A percentile compares a stretch with the other conserved stretches of the same genome.
Conservation (phyloP, 768 basidiomycete genomes). For the Suillus plorans region DNA sequence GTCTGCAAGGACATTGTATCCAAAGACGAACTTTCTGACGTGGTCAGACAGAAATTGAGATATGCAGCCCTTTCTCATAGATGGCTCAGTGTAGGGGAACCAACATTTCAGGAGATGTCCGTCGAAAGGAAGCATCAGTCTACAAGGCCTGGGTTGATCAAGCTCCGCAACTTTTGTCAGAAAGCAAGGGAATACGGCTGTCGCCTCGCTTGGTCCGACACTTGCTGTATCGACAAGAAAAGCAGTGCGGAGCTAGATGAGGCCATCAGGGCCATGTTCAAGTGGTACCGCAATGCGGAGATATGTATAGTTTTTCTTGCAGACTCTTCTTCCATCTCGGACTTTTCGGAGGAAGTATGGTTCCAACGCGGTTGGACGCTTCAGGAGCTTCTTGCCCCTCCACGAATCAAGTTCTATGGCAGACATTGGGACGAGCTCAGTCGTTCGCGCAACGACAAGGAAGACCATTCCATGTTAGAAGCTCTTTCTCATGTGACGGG, state of each 20-base stretch:
- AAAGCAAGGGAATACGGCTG: slow-evolving; percentile 16
- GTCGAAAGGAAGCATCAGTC: neutral
- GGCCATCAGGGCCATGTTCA: slow-evolving; percentile 29
- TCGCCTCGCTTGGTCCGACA: slow-evolving; percentile 25
- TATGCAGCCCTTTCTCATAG: slow-evolving; percentile 6
- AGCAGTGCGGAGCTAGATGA: slow-evolving; percentile 31
- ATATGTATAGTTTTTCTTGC: slow-evolving; percentile 23
- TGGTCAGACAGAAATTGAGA: neutral
- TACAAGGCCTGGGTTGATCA: slow-evolving; percentile 11
- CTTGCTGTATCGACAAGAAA: slow-evolving; percentile 26
- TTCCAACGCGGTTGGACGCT: slow-evolving; percentile 18
- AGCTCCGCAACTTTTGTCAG: slow-evolving; percentile 17
- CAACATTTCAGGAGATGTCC: slow-evolving; percentile 6
- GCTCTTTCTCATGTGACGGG: slow-evolving; percentile 13
- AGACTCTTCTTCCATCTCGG: neutral
- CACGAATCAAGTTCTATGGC: slow-evolving; percentile 19
- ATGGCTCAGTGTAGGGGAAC: slow-evolving; percentile 1
- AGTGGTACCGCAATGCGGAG: slow-evolving; percentile 21
- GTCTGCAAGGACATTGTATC: neutral
- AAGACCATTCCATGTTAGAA: slow-evolving; percentile 15
- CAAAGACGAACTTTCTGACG: neutral
- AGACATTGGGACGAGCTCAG: slow-evolving; percentile 17
- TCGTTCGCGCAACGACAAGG: slow-evolving; percentile 18
- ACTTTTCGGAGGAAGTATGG: slow-evolving; percentile 21
- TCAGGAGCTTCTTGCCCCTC: slow-evolving; percentile 22